These are phyloP conservation scores for Cystoderma amianthinum DNA, from an alignment of 768 basidiomycete genomes.

Conservation along the genomic window DNA sequence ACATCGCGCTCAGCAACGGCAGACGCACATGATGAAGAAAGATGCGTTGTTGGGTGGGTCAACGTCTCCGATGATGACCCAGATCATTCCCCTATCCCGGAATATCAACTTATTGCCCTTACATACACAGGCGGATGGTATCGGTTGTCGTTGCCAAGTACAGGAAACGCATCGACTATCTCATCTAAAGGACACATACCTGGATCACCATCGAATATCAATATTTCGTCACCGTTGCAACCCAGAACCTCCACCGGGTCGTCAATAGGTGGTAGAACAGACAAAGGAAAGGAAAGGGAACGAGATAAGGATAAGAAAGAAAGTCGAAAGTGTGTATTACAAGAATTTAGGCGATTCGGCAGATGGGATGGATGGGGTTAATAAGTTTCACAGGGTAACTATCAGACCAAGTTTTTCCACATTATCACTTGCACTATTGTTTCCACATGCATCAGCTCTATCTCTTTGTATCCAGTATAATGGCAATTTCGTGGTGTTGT, in stretches of 20 bases:
- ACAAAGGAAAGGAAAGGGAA: conserved; percentile 59
- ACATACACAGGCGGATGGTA: conserved; percentile 95
- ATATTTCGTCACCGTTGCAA: conserved; percentile 25
- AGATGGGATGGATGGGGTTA: conserved; percentile 87
- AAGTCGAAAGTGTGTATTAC: conserved; percentile 57
- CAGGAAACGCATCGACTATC: conserved; percentile 3
- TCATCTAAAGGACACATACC: conserved; percentile 14
- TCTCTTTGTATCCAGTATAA: conserved; percentile 3
- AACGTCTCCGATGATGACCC: conserved; percentile 35
- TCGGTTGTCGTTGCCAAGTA: conserved; percentile 59
- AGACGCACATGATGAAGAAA: conserved; percentile 74
- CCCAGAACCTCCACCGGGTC: conserved; percentile 49
- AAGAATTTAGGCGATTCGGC: conserved; percentile 78
- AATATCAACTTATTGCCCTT: conserved; percentile 77
- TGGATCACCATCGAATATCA: conserved; percentile 38
- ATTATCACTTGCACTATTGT: not conserved
- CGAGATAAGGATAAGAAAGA: conserved; percentile 52
- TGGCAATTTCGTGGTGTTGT: not conserved
- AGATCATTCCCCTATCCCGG: conserved; percentile 19
- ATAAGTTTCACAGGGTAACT: conserved; percentile 1
- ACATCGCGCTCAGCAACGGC: conserved; percentile 52
- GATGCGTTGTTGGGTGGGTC: conserved; percentile 86
- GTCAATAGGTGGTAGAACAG: conserved; percentile 39
- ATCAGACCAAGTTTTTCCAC: not conserved
- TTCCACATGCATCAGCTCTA: conserved; percentile 2